Evolutionary conservation across 2,329 filamentous ascomycete genomes (phyloP).

Genomic region (Penicillium vulpinum): DNA sequence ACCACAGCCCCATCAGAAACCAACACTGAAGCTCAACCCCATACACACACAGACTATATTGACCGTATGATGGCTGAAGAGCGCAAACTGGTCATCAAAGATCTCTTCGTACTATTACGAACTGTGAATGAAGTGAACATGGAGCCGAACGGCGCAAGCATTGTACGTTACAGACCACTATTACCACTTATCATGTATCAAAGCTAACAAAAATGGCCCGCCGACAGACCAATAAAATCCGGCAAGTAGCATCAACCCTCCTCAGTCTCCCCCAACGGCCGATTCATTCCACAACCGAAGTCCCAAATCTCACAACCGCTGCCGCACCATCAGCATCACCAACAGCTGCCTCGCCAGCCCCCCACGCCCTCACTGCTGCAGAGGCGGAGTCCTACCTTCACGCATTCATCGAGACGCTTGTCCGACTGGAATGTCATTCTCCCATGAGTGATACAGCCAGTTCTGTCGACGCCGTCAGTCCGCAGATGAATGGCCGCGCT

Average conservation of each 20-base stretch:
- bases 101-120: slow-evolving; percentile 71
- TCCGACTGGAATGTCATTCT: slow-evolving; percentile 67
- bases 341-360: slow-evolving; percentile 51
- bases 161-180: slow-evolving; percentile 50
- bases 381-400: slow-evolving; percentile 70
- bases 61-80: slow-evolving; percentile 70
- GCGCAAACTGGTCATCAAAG: slow-evolving; percentile 76
- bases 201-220: background rate
- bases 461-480: slow-evolving; percentile 46
- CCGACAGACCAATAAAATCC: slow-evolving; percentile 73
- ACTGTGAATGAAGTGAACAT: slow-evolving; percentile 82
- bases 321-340: slow-evolving; percentile 62
- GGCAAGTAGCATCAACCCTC: slow-evolving; percentile 77
- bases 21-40: slow-evolving; percentile 30
- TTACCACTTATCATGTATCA: background rate
- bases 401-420: slow-evolving; percentile 71
- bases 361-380: slow-evolving; percentile 36
- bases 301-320: slow-evolving; percentile 17
- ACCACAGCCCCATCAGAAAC: slow-evolving; percentile 7
- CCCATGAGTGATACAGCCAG: slow-evolving; percentile 27
- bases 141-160: slow-evolving; percentile 68
- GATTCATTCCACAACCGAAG: slow-evolving; percentile 37
- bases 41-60: slow-evolving; percentile 51
- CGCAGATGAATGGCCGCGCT: slow-evolving; percentile 31
- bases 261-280: slow-evolving; percentile 61